Evolutionary conservation across 345 rosid genomes (phyloP).

Genomic region (Crucihimalaya himalaica): DNA sequence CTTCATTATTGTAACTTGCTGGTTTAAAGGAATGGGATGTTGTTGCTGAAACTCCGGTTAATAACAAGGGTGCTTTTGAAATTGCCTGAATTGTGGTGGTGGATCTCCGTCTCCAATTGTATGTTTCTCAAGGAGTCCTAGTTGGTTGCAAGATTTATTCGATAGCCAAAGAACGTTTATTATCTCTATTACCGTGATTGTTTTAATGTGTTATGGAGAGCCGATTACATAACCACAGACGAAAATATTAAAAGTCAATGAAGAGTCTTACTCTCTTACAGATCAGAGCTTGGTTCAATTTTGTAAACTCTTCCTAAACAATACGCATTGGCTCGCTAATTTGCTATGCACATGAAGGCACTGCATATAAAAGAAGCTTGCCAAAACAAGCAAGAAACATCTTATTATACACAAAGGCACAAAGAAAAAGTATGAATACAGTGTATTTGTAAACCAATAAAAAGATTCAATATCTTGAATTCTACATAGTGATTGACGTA

Average conservation of each 20-base stretch:
- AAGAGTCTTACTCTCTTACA: background rate
- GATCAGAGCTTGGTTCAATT: background rate
- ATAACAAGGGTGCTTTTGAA: too few species aligned
- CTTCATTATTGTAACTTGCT: too few species aligned
- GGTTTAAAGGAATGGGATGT: too few species aligned
- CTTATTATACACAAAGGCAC: background rate
- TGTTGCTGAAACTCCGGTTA: too few species aligned
- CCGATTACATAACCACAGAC: too few species aligned
- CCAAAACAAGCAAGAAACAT: slow-evolving; percentile 11
- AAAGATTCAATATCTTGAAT: background rate
- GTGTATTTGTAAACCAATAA: background rate
- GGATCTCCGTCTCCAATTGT: too few species aligned
- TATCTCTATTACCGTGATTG: too few species aligned
- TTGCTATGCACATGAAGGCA: slow-evolving; percentile 6
- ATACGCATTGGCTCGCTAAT: slow-evolving; percentile 14
- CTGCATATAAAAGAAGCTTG: slow-evolving; percentile 15
- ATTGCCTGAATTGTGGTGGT: too few species aligned
- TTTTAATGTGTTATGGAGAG: too few species aligned
- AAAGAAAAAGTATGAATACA: background rate
- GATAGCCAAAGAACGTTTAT: too few species aligned
- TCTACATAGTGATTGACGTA: background rate
- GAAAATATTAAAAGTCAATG: background rate
- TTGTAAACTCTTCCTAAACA: slow-evolving; percentile 14
- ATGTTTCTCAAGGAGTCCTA: too few species aligned
- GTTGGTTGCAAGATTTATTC: too few species aligned